These are phyloP conservation scores for Anisodus acutangulus DNA, from an alignment of 257 asterid genomes.

Conservation along the genomic window DNA sequence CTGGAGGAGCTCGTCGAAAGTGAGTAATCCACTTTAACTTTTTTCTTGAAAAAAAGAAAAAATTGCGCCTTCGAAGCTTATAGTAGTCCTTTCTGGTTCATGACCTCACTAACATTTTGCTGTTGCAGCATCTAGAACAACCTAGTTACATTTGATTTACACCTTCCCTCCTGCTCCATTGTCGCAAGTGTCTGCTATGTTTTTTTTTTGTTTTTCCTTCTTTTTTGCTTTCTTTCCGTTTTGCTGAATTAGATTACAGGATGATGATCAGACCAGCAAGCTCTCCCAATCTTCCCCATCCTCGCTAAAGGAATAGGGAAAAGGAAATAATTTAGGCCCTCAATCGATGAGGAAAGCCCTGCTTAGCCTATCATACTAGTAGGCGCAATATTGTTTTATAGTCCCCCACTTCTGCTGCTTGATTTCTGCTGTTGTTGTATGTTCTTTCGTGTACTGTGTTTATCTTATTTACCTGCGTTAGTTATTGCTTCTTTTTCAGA, in stretches of 20 bases:
- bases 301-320: not conserved
- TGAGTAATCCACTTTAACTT: slow-evolving; percentile 31
- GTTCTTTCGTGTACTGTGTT: no score
- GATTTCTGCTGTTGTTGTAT: no score
- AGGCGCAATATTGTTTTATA: no score
- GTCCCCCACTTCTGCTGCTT: no score
- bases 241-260: slow-evolving; percentile 23
- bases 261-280: slow-evolving; percentile 8
- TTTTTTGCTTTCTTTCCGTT: not conserved
- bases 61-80: not conserved
- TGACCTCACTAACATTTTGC: not conserved
- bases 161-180: not conserved
- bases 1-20: slow-evolving; percentile 94
- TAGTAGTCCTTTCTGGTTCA: not conserved
- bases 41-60: slow-evolving; percentile 13
- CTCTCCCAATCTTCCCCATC: slow-evolving; percentile 6
- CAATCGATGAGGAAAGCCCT: not conserved
- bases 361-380: no score
- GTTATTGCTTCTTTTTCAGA: no score
- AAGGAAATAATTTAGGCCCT: not conserved
- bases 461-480: no score
- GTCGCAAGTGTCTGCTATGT: not conserved
- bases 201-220: not conserved
- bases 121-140: slow-evolving; percentile 19
- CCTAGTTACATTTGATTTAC: slow-evolving; percentile 11